A percentile compares a stretch with the other conserved stretches of the same genome.
Conservation (phyloP, 2,329 filamentous ascomycete species). For the Trichoderma pleuroti region DNA sequence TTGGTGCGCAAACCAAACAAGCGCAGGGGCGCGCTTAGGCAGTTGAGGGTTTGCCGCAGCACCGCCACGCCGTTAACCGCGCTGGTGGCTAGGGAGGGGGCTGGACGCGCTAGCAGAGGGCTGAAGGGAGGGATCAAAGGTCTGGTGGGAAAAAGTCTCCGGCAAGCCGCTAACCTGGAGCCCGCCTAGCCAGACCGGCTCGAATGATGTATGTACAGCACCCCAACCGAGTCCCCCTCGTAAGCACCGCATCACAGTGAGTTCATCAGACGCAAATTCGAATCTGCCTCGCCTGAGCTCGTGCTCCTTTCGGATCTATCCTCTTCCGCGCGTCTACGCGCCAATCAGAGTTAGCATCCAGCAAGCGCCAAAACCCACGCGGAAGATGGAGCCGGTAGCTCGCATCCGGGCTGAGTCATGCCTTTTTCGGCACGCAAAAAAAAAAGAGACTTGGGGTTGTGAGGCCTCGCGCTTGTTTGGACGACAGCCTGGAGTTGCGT, state of each 20-base stretch:
- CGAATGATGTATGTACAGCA: neutral
- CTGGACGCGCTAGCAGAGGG: neutral
- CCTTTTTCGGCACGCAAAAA: neutral
- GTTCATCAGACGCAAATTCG: neutral
- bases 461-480: neutral
- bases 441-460: neutral
- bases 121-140: neutral
- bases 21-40: constrained; percentile 1
- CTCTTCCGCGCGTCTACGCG: constrained; percentile 1
- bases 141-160: neutral
- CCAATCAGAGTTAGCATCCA: neutral
- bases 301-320: neutral
- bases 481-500: neutral
- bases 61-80: constrained; percentile 2
- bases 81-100: neutral
- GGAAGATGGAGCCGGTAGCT: neutral
- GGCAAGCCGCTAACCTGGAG: neutral
- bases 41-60: neutral
- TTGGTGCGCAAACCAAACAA: neutral
- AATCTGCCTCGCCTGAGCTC: neutral
- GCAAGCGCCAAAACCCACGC: neutral
- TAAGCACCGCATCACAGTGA: neutral
- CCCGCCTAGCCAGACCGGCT: neutral
- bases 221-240: neutral
- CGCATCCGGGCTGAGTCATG: neutral